These are phyloP conservation scores for Aspergillus ustus DNA, from an alignment of 2,329 filamentous ascomycete species.

Conservation along the genomic window DNA sequence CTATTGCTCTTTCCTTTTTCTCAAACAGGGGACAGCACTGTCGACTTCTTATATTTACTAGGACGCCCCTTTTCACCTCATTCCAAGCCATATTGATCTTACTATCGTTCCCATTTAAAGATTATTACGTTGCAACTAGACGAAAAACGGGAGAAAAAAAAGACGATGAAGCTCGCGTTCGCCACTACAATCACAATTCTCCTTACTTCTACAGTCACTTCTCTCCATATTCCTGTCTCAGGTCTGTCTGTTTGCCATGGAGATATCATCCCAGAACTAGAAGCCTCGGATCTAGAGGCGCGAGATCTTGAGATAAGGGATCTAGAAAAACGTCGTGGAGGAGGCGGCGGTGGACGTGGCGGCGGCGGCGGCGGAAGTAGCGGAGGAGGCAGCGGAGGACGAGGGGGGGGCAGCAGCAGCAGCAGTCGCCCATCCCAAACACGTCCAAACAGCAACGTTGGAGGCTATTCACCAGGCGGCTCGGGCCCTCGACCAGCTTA, in stretches of 20 bases:
- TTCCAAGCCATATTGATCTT: too few relatives aligned
- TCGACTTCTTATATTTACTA: not conserved
- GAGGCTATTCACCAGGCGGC: slow-evolving; percentile 39
- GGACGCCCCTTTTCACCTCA: not conserved
- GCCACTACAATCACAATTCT: slow-evolving; percentile 35
- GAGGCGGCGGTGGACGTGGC: slow-evolving; percentile 43
- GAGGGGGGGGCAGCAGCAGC: slow-evolving; percentile 26
- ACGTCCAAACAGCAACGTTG: slow-evolving; percentile 32
- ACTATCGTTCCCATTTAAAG: not conserved
- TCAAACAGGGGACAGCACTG: not conserved
- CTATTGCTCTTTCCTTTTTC: not conserved
- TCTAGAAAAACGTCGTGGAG: slow-evolving; percentile 56
- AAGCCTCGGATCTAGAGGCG: slow-evolving; percentile 46
- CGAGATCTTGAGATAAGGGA: slow-evolving; percentile 32
- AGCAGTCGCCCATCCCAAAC: slow-evolving; percentile 25
- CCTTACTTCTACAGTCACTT: slow-evolving; percentile 33
- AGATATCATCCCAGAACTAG: slow-evolving; percentile 14
- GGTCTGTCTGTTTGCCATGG: slow-evolving; percentile 30
- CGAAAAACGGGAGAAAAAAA: not conserved
- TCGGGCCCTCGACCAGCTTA: slow-evolving; percentile 52
- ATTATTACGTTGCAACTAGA: not conserved
- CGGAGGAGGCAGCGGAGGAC: slow-evolving; percentile 26
- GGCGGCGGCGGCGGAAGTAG: slow-evolving; percentile 27
- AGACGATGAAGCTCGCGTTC: slow-evolving; percentile 38
- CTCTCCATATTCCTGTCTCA: slow-evolving; percentile 31